Evolutionary conservation across 75 land plant genomes (phyloP), one percentile per base, ranked within the genome.

Genomic region (Pinus taeda): DNA sequence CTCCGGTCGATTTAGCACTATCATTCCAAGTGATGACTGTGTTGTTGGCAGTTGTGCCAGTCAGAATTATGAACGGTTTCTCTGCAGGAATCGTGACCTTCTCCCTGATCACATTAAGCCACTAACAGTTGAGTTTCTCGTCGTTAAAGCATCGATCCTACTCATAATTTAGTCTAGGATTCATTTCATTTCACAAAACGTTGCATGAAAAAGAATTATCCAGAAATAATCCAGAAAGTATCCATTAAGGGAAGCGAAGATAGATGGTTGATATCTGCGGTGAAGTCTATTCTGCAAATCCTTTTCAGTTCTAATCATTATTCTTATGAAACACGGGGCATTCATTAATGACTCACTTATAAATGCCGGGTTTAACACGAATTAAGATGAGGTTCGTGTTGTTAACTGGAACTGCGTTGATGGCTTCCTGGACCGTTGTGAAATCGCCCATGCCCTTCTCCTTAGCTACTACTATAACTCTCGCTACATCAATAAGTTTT

Each of bases 1-100:
- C 83, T 4, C 79, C 85, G 2, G 5, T 65, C 11, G 75, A 24
- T 1, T 75, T 59, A 12, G 80, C 83, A 3, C 80, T 85, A 64
- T 85, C 85, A 21, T 59, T 55, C 75, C 77, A 83, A 29, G 71
- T 76, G 17, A 87, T 78, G 17, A 78, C 33, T 15, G 85, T 83
- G 7, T 29, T 60, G 18, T 81, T 72, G 49, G 77, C 77, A 4
- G 81, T 81, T 18, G 79, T 45, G 22, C 87, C 87, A 59, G 75
- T 76, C 17, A 85, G 74, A 15, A 81, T 85, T 53, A 85, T 71
- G 74, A 78, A 82, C 22, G 87, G 75, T 42, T 85, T 85, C 33
- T 78, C 75, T 9, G 66, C 15, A 59, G 87, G 39, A 4, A 85
- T 75, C 57, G 15, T 55, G 77, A 85, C 78, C 58, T 85, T 85